These are phyloP conservation scores for Calonectria honghensis DNA, from an alignment of 2,329 filamentous ascomycete genomes.

Conservation along the genomic window DNA sequence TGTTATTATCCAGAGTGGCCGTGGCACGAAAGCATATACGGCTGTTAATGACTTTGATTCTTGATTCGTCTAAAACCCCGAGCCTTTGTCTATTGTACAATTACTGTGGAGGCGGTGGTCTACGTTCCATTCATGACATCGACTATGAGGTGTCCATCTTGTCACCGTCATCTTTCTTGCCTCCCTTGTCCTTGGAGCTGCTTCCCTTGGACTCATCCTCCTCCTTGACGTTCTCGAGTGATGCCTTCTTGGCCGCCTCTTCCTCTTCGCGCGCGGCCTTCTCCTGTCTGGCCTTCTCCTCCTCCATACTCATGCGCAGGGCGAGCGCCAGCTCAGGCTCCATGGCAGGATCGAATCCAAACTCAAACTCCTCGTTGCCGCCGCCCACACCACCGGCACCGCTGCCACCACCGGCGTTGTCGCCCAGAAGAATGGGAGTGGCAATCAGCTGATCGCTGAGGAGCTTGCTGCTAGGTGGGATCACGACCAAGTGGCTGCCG, in stretches of 20 bases:
- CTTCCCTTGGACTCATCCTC: slow-evolving; percentile 75
- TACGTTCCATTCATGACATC: slow-evolving; percentile 43
- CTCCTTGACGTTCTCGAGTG: slow-evolving; percentile 88
- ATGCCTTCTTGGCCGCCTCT: slow-evolving; percentile 82
- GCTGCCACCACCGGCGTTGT: slow-evolving; percentile 76
- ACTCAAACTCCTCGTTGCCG: slow-evolving; percentile 79
- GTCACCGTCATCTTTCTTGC: slow-evolving; percentile 79
- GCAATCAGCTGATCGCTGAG: slow-evolving; percentile 94
- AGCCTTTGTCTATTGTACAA: slow-evolving; percentile 59
- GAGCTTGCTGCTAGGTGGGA: slow-evolving; percentile 92
- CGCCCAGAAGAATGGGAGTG: slow-evolving; percentile 91
- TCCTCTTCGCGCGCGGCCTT: slow-evolving; percentile 87
- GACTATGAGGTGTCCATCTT: slow-evolving; percentile 91
- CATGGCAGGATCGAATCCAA: slow-evolving; percentile 91
- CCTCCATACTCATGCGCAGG: slow-evolving; percentile 97
- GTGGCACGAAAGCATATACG: slow-evolving; percentile 33
- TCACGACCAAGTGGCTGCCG: slow-evolving; percentile 91
- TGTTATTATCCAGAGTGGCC: slow-evolving; percentile 19
- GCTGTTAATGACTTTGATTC: slow-evolving; percentile 52
- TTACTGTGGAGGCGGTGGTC: slow-evolving; percentile 57
- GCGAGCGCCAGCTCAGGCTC: slow-evolving; percentile 97
- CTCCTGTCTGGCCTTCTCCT: slow-evolving; percentile 95
- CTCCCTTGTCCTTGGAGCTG: slow-evolving; percentile 79
- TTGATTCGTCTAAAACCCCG: slow-evolving; percentile 54
- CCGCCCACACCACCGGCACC: slow-evolving; percentile 75